phyloP scores from a whole-genome alignment of 2,329 filamentous ascomycete genomes.

The Pseudophaeomoniella oleicola region DNA sequence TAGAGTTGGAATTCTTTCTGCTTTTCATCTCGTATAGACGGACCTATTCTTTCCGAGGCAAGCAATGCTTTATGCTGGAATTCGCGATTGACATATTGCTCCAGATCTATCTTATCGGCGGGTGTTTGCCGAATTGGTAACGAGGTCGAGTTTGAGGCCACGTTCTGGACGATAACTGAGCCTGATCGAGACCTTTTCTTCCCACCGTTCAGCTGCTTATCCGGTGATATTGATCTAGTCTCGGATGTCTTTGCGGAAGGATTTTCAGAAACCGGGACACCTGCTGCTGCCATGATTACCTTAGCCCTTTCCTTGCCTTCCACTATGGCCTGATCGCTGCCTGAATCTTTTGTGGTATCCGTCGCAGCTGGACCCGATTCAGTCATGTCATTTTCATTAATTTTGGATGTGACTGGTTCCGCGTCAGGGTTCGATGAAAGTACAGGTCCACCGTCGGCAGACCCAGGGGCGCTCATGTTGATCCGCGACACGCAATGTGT shows the following conservation, averaged over 20 bases:
- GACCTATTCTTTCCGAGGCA: conserved; percentile 36
- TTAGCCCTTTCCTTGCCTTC: conserved; percentile 48
- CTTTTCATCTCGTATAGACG: conserved; percentile 46
- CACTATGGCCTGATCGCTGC: conserved; percentile 27
- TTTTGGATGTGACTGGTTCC: neutral
- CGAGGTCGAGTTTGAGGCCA: conserved; percentile 14
- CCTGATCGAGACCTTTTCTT: conserved; percentile 48
- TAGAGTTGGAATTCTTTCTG: conserved; percentile 58
- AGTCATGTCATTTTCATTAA: neutral
- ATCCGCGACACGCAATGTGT: too few species aligned
- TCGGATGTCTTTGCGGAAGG: conserved; percentile 16
- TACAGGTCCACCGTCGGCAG: neutral
- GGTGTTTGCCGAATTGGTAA: conserved; percentile 26
- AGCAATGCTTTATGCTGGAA: conserved; percentile 41
- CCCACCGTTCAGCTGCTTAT: conserved; percentile 21
- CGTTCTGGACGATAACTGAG: conserved; percentile 32
- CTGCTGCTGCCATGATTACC: conserved; percentile 41
- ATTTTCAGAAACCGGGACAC: conserved; percentile 16
- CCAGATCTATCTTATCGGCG: conserved; percentile 35
- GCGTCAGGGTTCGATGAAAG: neutral
- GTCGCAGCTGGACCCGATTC: neutral
- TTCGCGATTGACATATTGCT: conserved; percentile 52
- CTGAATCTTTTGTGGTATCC: neutral
- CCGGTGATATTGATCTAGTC: conserved; percentile 13
- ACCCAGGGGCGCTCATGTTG: neutral